Conservation (phyloP, 202 grass and related monocot genomes). For the Zizania palustris region DNA sequence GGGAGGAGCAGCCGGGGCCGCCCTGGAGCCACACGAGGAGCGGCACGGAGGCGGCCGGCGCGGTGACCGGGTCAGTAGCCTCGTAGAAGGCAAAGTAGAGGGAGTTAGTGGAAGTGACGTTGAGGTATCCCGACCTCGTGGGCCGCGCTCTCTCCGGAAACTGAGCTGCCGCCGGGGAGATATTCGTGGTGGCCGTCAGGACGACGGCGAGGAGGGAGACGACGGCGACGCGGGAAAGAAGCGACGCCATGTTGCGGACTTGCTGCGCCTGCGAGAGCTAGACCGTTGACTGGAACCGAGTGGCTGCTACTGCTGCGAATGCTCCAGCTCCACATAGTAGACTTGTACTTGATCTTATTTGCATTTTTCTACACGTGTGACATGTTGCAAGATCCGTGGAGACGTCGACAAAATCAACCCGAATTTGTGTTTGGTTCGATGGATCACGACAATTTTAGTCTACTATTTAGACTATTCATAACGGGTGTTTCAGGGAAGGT, state of each 20-base stretch:
- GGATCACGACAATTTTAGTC: no score
- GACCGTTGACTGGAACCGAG: neutral
- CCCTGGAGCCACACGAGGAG: constrained; percentile 71
- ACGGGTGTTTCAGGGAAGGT: no score
- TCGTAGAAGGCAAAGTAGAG: constrained; percentile 74
- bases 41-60: constrained; percentile 27
- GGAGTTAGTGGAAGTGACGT: constrained; percentile 39
- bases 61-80: constrained; percentile 53
- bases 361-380: neutral
- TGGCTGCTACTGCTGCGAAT: neutral
- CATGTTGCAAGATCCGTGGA: neutral
- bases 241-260: constrained; percentile 8
- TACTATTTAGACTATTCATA: no score
- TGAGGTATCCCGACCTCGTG: constrained; percentile 58
- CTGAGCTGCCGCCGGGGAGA: constrained; percentile 1
- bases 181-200: constrained; percentile 19
- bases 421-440: neutral
- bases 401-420: neutral
- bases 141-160: constrained; percentile 50
- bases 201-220: constrained; percentile 23
- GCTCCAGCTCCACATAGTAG: neutral
- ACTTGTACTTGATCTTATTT: neutral
- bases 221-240: constrained; percentile 1
- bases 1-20: constrained; percentile 66
- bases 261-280: neutral